These are phyloP conservation scores for Protostelium mycophagum DNA, from an alignment of 78 protist genomes.

Conservation along the genomic window DNA sequence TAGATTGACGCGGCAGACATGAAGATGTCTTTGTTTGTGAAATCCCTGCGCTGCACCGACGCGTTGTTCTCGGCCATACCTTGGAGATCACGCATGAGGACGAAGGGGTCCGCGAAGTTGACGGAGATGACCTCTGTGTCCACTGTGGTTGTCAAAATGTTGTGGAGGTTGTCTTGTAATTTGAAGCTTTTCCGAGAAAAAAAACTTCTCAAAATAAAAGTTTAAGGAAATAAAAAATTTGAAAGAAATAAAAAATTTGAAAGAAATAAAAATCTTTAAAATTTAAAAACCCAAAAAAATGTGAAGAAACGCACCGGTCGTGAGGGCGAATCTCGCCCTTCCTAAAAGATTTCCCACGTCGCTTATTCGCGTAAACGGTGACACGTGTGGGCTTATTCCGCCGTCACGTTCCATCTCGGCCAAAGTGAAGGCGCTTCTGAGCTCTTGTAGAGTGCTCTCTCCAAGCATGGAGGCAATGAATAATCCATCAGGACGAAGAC, in stretches of 20 bases:
- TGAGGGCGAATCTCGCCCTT: slow-evolving; percentile 28
- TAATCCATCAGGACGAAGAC: slow-evolving; percentile 59
- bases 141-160: background rate
- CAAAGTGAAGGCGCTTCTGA: slow-evolving; percentile 35
- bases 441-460: slow-evolving; percentile 55
- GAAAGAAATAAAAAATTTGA: no score
- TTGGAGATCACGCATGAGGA: slow-evolving; percentile 61
- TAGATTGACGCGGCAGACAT: slow-evolving; percentile 53
- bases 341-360: slow-evolving; percentile 53
- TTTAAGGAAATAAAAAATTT: no score
- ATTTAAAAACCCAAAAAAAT: no score
- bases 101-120: slow-evolving; percentile 33
- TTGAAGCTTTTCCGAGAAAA: background rate
- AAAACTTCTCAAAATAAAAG: slow-evolving; percentile 2
- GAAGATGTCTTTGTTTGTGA: slow-evolving; percentile 33
- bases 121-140: slow-evolving; percentile 45
- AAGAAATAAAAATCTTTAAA: no score
- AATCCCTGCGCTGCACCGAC: slow-evolving; percentile 20
- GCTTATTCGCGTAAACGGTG: slow-evolving; percentile 43
- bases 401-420: slow-evolving; percentile 67
- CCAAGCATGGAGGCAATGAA: slow-evolving; percentile 57
- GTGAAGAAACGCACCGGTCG: no score
- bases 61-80: slow-evolving; percentile 68
- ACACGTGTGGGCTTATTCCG: slow-evolving; percentile 55
- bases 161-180: background rate